Evolutionary conservation across 176 grass and related monocot genomes (phyloP).

Genomic region (Ensete ventricosum): DNA sequence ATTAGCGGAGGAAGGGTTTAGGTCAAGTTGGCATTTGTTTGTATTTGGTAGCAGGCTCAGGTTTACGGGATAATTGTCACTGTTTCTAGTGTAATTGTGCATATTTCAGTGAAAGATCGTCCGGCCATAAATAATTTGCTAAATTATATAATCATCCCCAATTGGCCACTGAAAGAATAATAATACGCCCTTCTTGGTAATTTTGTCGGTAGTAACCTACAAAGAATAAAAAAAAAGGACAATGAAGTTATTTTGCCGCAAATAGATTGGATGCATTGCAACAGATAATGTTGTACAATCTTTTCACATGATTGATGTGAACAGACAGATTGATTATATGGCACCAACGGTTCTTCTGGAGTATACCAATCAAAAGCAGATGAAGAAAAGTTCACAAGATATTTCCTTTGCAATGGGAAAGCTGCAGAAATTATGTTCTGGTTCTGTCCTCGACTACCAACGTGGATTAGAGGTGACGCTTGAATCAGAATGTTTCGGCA

Average conservation of each 20-base stretch:
- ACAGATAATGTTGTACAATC: background rate
- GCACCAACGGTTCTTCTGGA: slow-evolving; percentile 53
- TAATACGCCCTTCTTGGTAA: background rate
- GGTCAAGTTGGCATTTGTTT: no score
- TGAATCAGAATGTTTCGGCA: slow-evolving; percentile 52
- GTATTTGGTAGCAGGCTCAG: background rate
- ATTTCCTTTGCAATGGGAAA: slow-evolving; percentile 24
- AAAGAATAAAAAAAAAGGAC: background rate
- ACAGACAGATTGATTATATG: slow-evolving; percentile 35
- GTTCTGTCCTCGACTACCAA: background rate
- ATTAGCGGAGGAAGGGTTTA: no score
- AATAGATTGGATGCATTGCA: background rate
- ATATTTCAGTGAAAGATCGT: background rate
- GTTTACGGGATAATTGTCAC: background rate
- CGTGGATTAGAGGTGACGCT: slow-evolving; percentile 27
- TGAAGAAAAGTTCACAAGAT: slow-evolving; percentile 39
- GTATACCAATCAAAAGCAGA: slow-evolving; percentile 42
- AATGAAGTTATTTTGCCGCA: background rate
- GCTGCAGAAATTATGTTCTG: background rate
- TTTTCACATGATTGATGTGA: background rate
- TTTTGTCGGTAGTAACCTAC: background rate
- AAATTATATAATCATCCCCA: background rate
- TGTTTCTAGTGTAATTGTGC: background rate
- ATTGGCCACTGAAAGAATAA: background rate
- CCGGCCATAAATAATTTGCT: background rate